Conservation (phyloP, 2,329 filamentous ascomycete genomes). For the Lachnellula arida region DNA sequence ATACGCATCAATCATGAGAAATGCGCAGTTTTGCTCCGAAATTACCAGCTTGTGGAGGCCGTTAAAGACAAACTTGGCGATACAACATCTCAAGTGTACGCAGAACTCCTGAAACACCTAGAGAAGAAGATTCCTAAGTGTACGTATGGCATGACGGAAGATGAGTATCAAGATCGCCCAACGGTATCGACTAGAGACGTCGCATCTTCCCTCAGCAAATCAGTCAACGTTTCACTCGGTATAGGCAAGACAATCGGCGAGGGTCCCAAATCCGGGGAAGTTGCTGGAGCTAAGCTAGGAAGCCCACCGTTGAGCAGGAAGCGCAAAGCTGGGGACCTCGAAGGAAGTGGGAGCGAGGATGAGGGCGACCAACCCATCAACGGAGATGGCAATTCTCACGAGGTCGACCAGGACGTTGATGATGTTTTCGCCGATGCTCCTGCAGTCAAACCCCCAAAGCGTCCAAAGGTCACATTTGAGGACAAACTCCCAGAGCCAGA, state of each 20-base stretch:
- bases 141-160: conserved; percentile 48
- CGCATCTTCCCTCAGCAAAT: conserved; percentile 48
- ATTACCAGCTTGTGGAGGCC: conserved; percentile 68
- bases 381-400: conserved; percentile 7
- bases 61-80: conserved; percentile 66
- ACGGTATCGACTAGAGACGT: conserved; percentile 51
- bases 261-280: not conserved
- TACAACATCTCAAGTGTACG: conserved; percentile 74
- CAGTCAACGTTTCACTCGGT: conserved; percentile 49
- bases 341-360: conserved; percentile 24
- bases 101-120: conserved; percentile 63
- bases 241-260: conserved; percentile 49
- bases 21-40: conserved; percentile 76
- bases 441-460: conserved; percentile 20
- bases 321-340: conserved; percentile 24
- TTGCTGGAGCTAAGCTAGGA: conserved; percentile 30
- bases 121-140: conserved; percentile 67
- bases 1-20: conserved; percentile 83
- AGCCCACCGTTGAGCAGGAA: conserved; percentile 38
- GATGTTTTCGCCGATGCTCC: conserved; percentile 18
- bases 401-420: conserved; percentile 4
- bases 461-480: conserved; percentile 48
- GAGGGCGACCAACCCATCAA: conserved; percentile 16
- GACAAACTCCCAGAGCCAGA: conserved; percentile 32
- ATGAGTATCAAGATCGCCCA: conserved; percentile 35